Conservation (phyloP, 129 eudicot species). For the Daucus carota region DNA sequence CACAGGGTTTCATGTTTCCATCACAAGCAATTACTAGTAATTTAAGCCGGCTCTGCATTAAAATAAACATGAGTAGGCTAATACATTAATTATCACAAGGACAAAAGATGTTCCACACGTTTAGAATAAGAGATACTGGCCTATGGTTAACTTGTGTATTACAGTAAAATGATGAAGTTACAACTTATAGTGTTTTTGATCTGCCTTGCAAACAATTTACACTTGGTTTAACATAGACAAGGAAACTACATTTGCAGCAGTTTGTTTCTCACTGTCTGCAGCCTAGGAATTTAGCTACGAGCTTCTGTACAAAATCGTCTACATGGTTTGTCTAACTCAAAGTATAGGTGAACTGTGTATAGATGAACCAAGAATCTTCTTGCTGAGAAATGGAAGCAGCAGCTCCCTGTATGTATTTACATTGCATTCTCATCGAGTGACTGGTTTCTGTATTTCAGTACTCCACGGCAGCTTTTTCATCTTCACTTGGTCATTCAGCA, state of each 20-base stretch:
- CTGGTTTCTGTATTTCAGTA: neutral
- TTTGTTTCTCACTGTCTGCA: neutral
- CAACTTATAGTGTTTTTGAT: no score
- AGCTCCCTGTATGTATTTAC: neutral
- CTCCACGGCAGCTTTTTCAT: neutral
- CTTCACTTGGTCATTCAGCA: neutral
- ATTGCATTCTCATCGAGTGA: neutral
- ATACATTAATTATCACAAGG: neutral
- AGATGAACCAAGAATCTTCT: neutral
- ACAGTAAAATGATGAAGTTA: neutral
- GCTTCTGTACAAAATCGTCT: slow-evolving; percentile 7
- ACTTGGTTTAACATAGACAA: no score
- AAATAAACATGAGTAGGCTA: no score
- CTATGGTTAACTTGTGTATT: neutral
- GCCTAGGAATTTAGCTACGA: neutral
- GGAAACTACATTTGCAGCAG: no score
- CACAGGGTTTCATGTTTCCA: no score
- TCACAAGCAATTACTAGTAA: no score
- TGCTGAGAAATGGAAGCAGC: neutral
- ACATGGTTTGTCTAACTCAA: neutral
- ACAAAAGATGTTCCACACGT: neutral
- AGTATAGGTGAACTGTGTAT: neutral
- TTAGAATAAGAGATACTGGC: neutral
- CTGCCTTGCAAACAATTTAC: no score
- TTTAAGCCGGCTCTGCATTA: no score